Evolutionary conservation across 106 monocot genomes (phyloP), one percentile per base, ranked within the genome.

Genomic region (Posidonia australis): DNA sequence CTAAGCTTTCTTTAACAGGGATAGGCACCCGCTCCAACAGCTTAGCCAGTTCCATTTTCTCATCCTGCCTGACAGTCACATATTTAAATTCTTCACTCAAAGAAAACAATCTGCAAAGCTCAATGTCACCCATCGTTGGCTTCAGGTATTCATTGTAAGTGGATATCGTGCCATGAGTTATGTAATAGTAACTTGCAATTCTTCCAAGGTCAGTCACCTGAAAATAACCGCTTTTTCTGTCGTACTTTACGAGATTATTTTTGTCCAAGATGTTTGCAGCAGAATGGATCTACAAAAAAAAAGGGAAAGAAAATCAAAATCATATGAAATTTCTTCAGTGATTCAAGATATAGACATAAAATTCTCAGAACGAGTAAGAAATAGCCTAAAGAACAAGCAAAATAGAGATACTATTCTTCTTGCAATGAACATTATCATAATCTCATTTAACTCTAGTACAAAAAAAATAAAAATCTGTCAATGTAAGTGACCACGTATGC

Each of bases 1-100:
- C 98, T 58, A 98, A 71, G 60, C 98, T 88, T 78, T 98, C 91
- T 78, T 98, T 98, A 23, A 98, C 98, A 75, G 98, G 98, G 67
- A 98, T 98, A 24, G 98, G 98, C 42, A 98, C 98, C 24, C 98
- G 73, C 64, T 98, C 91, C 71, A 98, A 77, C 44, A 98, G 87
- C 81, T 98, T 98, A 29, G 91, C 91, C 65, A 98, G 31, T 47
- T 98, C 98, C 86, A 98, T 91, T 61, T 98, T 98, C 80, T 98
- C 98, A 77, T 98, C 98, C 76, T 87, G 90, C 67, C 98, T 80
- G 9, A 98, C 98, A 3, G 71, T 69, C 1, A 98, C 82, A 76
- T 98, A 98, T 52, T 98, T 98, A 65, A 98, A 98, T 76, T 98
- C 98, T 76, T 98, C 98, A 74, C 98, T 98, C 2, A 98, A 80